phyloP scores from a whole-genome alignment of 2,329 filamentous ascomycete genomes.

The Didymosphaeria variabile region DNA sequence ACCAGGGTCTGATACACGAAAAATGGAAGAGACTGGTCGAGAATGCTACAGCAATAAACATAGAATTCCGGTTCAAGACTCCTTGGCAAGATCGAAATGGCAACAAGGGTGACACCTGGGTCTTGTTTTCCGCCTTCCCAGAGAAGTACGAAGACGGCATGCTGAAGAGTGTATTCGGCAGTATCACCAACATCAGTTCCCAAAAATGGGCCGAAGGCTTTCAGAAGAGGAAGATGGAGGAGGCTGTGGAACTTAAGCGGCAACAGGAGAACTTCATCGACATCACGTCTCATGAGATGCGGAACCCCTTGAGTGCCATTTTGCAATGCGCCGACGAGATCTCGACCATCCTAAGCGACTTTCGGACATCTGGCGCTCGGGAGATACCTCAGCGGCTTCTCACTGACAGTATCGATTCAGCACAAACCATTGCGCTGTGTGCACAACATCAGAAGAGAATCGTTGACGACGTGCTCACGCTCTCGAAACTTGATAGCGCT shows the following conservation, averaged over 20 bases:
- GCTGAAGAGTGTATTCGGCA: conserved; percentile 79
- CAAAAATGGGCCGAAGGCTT: conserved; percentile 87
- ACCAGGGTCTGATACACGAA: conserved; percentile 65
- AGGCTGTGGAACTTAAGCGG: conserved; percentile 81
- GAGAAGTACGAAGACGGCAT: conserved; percentile 71
- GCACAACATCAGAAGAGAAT: conserved; percentile 78
- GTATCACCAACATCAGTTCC: conserved; percentile 84
- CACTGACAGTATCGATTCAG: conserved; percentile 72
- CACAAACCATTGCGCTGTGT: conserved; percentile 79
- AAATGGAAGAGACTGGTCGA: conserved; percentile 71
- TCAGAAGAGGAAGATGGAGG: conserved; percentile 78
- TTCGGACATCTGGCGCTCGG: conserved; percentile 57
- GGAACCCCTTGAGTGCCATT: conserved; percentile 78
- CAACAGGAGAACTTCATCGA: conserved; percentile 86
- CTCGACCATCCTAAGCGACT: conserved; percentile 58
- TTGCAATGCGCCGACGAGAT: conserved; percentile 82
- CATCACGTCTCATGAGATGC: conserved; percentile 79
- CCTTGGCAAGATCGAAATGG: conserved; percentile 69
- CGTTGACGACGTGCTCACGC: conserved; percentile 58
- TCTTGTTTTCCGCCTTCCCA: conserved; percentile 78
- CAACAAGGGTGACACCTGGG: conserved; percentile 74
- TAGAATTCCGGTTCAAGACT: conserved; percentile 79
- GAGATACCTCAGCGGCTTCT: conserved; percentile 60
- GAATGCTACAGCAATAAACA: conserved; percentile 70
- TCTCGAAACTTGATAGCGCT: conserved; percentile 73